Evolutionary conservation across 2,329 filamentous ascomycete genomes (phyloP), one percentile per base, ranked within the genome.

Genomic region (Exophiala spinifera): DNA sequence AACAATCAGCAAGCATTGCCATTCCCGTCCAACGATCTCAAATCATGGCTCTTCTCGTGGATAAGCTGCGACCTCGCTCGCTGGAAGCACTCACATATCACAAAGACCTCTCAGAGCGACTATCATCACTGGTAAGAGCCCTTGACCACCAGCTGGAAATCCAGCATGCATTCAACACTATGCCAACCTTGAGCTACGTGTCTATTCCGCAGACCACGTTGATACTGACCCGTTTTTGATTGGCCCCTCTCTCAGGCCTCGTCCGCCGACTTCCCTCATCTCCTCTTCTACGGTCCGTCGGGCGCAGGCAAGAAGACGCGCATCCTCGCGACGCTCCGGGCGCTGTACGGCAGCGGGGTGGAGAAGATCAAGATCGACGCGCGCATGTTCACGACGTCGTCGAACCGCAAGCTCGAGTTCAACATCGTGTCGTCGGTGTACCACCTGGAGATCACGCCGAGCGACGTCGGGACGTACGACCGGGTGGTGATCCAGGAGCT

Each of bases 351-450:
- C 0, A 86, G 92, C 0, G 92, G 94, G 40, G 94, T 96, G n/a
- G 95, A 99, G 69, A 97, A 96, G 80, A 99, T 99, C 80, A 97
- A 97, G 77, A 97, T 99, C 74, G 94, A 99, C 69, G 89, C 91
- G 11, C 88, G 94, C 61, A 88, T 96, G 55, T 99, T 99, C 76
- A 91, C 96, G 73, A 97, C 94, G 1, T 91, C 85, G 19, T 60
- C 61, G 19, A 97, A 96, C 72, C 90, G 94, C 69, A 99, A 99
- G 74, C 86, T 99, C 65, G 94, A 99, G 74, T 99, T 99, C 82
- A 99, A 96, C 76, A 95, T 99, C 61, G 94, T 99, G 51, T 86
- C 91, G 42, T 97, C 92, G 0, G 85, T 96, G 61, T 99, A 99
- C 75, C 94, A 99, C 72, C 86, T 99, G 65, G 94, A 99, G 72